These are phyloP conservation scores for Boeremia lycopersici DNA, from an alignment of 2,329 filamentous ascomycete genomes.

Conservation along the genomic window DNA sequence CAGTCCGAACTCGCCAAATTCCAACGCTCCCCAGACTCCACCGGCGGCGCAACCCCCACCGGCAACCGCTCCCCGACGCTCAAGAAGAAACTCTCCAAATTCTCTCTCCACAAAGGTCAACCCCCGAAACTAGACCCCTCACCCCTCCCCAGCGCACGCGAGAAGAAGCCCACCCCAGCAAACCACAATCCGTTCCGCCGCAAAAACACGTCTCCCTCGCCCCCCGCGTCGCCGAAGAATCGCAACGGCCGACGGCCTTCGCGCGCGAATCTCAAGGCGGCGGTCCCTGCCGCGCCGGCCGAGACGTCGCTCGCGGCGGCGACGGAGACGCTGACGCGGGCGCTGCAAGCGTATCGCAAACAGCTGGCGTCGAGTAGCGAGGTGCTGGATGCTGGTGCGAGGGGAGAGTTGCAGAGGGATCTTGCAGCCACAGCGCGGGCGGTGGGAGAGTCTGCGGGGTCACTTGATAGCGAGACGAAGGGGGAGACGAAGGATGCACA, in stretches of 20 bases:
- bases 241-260: slow-evolving; percentile 51
- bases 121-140: slow-evolving; percentile 53
- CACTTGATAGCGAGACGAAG: too few relatives aligned
- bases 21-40: slow-evolving; percentile 57
- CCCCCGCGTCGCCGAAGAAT: slow-evolving; percentile 44
- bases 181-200: slow-evolving; percentile 19
- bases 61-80: slow-evolving; percentile 57
- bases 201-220: slow-evolving; percentile 52
- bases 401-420: slow-evolving; percentile 63
- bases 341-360: slow-evolving; percentile 64
- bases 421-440: slow-evolving; percentile 55
- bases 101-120: slow-evolving; percentile 51
- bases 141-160: slow-evolving; percentile 34
- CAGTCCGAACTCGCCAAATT: slow-evolving; percentile 87
- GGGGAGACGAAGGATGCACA: slow-evolving; percentile 50
- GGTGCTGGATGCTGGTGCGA: slow-evolving; percentile 51
- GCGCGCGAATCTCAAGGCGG: slow-evolving; percentile 49
- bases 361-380: slow-evolving; percentile 59
- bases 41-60: slow-evolving; percentile 41
- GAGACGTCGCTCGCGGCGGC: slow-evolving; percentile 30
- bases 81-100: slow-evolving; percentile 62
- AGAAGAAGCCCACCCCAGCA: slow-evolving; percentile 26
- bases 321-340: slow-evolving; percentile 63
- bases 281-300: not conserved
- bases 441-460: slow-evolving; percentile 53